Evolutionary conservation across 2,329 filamentous ascomycete genomes (phyloP).

Genomic region (Monilinia polystroma): DNA sequence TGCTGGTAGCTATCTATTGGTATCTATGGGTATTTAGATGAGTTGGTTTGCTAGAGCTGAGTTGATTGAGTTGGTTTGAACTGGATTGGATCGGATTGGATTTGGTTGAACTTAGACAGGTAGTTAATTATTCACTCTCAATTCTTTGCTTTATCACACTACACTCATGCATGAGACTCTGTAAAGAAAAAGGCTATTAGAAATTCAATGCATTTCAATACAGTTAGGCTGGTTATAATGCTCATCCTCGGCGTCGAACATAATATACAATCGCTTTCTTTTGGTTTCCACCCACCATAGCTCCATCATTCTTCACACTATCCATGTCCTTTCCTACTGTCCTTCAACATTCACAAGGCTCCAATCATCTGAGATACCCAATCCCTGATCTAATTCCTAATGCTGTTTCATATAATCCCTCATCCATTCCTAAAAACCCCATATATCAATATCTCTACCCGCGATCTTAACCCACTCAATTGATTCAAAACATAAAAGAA

Average conservation of each 20-base stretch:
- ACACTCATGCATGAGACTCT: no score
- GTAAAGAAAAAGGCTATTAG: neutral
- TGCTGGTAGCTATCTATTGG: no score
- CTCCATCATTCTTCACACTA: neutral
- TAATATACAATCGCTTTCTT: neutral
- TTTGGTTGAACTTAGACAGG: no score
- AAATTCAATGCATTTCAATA: neutral
- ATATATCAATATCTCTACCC: neutral
- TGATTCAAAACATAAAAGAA: neutral
- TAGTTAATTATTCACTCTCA: no score
- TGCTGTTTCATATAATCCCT: neutral
- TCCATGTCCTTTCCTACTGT: neutral
- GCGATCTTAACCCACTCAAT: neutral
- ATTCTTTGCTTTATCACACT: no score
- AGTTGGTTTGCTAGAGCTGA: no score
- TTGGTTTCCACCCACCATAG: neutral
- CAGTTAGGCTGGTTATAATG: neutral
- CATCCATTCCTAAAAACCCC: no score
- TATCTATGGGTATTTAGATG: no score
- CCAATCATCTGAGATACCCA: conserved; percentile 3
- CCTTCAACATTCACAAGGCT: neutral
- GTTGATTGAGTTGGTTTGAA: no score
- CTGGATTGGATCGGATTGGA: no score
- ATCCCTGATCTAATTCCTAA: neutral
- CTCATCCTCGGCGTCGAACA: neutral